phyloP scores from a whole-genome alignment of 495 filamentous ascomycete species.

The Penicillium taxi region DNA sequence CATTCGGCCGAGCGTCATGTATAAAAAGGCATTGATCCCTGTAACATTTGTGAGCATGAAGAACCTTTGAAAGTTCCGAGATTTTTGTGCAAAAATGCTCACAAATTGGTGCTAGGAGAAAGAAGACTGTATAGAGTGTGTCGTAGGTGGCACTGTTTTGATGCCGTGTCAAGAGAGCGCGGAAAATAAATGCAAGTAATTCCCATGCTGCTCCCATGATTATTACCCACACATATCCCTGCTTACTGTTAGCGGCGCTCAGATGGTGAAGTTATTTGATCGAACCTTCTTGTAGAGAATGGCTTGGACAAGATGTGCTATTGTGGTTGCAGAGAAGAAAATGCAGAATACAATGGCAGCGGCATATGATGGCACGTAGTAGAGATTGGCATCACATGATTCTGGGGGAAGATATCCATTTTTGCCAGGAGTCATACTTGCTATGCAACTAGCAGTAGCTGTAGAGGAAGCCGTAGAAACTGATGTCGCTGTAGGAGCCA shows the following conservation, averaged over 20 bases:
- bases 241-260: too few relatives aligned
- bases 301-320: constrained; percentile 29
- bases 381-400: constrained; percentile 18
- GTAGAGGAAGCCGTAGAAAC: constrained; percentile 5
- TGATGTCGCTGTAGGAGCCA: not conserved
- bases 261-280: constrained; percentile 4
- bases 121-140: constrained; percentile 15
- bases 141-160: constrained; percentile 12
- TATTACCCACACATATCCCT: constrained; percentile 49
- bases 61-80: not conserved
- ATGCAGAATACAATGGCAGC: constrained; percentile 31
- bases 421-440: constrained; percentile 18
- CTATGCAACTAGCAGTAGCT: constrained; percentile 14
- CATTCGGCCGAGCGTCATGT: constrained; percentile 60
- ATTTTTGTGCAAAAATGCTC: constrained; percentile 1
- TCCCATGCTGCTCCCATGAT: constrained; percentile 44
- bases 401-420: constrained; percentile 30
- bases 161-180: constrained; percentile 16
- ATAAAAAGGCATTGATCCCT: constrained; percentile 56
- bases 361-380: constrained; percentile 25
- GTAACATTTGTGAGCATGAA: not conserved
- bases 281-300: constrained; percentile 23
- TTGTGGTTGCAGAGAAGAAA: constrained; percentile 23
- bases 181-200: constrained; percentile 32
- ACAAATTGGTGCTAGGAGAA: constrained; percentile 25